These are phyloP conservation scores for Penicillium sp. DNA, from an alignment of 2,329 filamentous ascomycete genomes.

Conservation along the genomic window DNA sequence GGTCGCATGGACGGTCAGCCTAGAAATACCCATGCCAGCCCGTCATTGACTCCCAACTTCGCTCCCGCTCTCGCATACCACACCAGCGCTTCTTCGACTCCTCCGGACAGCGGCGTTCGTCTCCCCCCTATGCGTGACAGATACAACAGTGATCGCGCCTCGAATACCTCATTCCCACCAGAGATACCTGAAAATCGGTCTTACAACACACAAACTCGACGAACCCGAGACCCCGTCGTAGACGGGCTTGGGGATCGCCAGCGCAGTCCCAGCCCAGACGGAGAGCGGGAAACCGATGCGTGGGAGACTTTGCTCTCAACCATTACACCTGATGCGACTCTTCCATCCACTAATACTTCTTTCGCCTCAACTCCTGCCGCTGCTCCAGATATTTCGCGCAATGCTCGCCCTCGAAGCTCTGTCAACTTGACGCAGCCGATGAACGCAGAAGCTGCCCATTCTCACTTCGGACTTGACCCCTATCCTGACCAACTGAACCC, in stretches of 20 bases:
- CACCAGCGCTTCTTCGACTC: constrained; percentile 22
- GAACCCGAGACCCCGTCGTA: constrained; percentile 33
- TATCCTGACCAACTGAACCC: constrained; percentile 37
- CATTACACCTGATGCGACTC: constrained; percentile 74
- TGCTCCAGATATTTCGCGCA: constrained; percentile 26
- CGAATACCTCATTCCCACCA: constrained; percentile 30
- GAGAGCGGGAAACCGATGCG: constrained; percentile 50
- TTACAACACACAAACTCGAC: constrained; percentile 22
- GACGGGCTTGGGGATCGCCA: constrained; percentile 83
- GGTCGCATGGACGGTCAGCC: constrained; percentile 19
- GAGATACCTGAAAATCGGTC: not conserved
- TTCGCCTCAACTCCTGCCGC: constrained; percentile 61
- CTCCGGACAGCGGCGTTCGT: constrained; percentile 19
- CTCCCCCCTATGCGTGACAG: constrained; percentile 25
- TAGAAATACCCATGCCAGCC: not conserved
- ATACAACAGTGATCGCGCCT: constrained; percentile 20
- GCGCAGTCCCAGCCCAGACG: constrained; percentile 70
- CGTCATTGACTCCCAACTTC: constrained; percentile 43
- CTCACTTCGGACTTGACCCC: constrained; percentile 32
- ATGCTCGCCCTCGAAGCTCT: constrained; percentile 32
- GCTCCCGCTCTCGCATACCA: constrained; percentile 42
- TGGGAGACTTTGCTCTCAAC: constrained; percentile 83
- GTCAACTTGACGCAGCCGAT: constrained; percentile 40
- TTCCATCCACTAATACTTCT: constrained; percentile 77
- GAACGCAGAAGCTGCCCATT: constrained; percentile 19